phyloP scores from a whole-genome alignment of 192 early-diverging fungal species.

The Coemansia sp. region DNA sequence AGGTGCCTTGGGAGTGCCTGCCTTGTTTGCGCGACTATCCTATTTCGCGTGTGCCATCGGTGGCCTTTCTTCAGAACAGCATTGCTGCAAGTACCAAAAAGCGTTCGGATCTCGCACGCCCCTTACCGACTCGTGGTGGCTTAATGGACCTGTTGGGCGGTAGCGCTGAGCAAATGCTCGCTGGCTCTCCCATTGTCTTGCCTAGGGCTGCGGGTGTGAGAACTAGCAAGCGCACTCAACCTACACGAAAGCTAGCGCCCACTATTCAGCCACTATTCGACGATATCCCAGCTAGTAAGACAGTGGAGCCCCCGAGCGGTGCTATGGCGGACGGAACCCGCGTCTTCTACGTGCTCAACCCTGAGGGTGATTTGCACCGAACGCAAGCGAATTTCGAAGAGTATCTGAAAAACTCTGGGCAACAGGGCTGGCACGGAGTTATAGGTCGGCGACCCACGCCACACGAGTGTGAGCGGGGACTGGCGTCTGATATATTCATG shows the following conservation, averaged over 20 bases:
- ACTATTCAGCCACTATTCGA: not conserved
- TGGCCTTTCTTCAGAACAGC: slow-evolving; percentile 69
- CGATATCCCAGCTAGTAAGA: not conserved
- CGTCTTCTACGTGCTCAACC: slow-evolving; percentile 89
- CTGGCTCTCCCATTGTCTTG: not conserved
- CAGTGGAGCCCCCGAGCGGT: not conserved
- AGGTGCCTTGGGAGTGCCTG: slow-evolving; percentile 88
- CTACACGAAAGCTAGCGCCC: not conserved
- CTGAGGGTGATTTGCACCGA: slow-evolving; percentile 76
- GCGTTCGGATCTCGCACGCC: not conserved
- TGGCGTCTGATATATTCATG: slow-evolving; percentile 66
- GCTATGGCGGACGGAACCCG: slow-evolving; percentile 51
- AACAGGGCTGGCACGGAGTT: slow-evolving; percentile 68
- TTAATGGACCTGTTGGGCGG: not conserved
- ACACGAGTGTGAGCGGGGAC: slow-evolving; percentile 60
- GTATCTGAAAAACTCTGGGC: slow-evolving; percentile 11
- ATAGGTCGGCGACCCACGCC: slow-evolving; percentile 68
- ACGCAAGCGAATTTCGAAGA: slow-evolving; percentile 79
- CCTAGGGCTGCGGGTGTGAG: not conserved
- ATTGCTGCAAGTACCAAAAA: slow-evolving; percentile 33
- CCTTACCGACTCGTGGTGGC: not conserved
- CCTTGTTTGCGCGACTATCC: slow-evolving; percentile 69
- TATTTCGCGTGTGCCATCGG: slow-evolving; percentile 78
- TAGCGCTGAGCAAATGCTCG: not conserved
- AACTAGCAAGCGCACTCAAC: not conserved